Evolutionary conservation across 2,329 filamentous ascomycete genomes (phyloP), one percentile per base, ranked within the genome.

Genomic region (Colletotrichum tropicale): DNA sequence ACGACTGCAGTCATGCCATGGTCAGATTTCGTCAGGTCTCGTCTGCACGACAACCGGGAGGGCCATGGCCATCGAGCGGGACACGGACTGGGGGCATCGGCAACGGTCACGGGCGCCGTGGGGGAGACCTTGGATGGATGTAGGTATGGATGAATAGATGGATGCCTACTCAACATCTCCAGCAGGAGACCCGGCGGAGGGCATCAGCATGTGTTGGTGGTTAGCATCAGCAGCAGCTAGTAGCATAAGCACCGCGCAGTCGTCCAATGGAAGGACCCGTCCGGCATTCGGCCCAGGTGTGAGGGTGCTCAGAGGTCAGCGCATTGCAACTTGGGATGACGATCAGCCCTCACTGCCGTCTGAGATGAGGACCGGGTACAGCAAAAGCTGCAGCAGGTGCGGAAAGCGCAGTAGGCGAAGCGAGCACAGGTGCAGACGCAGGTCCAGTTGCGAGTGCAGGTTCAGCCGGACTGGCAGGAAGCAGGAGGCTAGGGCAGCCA

Each of bases 361-460:
- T 67, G 73, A 61, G 72, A 38, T 52, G 72, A 75, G 72, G 56
- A 9, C 65, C 70, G 70, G 69, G 34, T 36, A 26, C 32, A 64
- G 62, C 43, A 75, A 73, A 64, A 75, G 73, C 70, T 65, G 58
- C 43, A 55, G 28, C 43, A 65, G 30, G 30, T 21, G 28, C 18
- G 30, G 28, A 30, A 62, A 62, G 58, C 58, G n/a, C n/a, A 62
- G 28, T 21, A 52, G n/a, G 43, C 43, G 43, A 52, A 52, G 43
- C 43, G 21, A 65, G 32, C 34, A 24, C 32, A 69, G 66, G 52
- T 60, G 32, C 66, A 66, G 72, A 52, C n/a, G 43, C 43, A 52
- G 43, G 43, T 52, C 26, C 58, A 32, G 55, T 21, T 15, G 15
- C 21, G 55, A 32, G 68, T 56, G 55, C 68, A 68, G 70, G 16